Evolutionary conservation across 2,329 filamentous ascomycete genomes (phyloP).

Genomic region (Acarospora socialis): DNA sequence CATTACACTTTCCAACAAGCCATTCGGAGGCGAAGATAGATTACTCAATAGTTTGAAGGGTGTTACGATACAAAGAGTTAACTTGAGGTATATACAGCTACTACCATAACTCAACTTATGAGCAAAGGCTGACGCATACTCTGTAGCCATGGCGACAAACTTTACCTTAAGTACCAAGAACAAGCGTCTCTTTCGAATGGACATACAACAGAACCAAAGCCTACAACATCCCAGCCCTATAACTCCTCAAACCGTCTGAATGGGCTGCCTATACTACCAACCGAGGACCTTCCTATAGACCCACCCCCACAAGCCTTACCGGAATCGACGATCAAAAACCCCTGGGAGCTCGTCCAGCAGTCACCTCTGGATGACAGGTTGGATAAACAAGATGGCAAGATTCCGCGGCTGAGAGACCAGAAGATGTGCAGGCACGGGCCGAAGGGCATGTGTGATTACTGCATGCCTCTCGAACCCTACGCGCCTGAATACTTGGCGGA

Average conservation of each 20-base stretch:
- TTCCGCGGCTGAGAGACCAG: slow-evolving; percentile 54
- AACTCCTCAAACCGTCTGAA: slow-evolving; percentile 56
- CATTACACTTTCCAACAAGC: slow-evolving; percentile 45
- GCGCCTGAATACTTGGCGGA: slow-evolving; percentile 76
- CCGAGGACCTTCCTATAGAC: slow-evolving; percentile 52
- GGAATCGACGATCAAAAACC: slow-evolving; percentile 58
- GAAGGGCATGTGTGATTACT: slow-evolving; percentile 99
- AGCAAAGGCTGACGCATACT: not conserved
- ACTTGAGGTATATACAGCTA: slow-evolving; percentile 38
- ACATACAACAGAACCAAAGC: slow-evolving; percentile 19
- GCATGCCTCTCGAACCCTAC: slow-evolving; percentile 92
- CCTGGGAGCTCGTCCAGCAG: slow-evolving; percentile 86
- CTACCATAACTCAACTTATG: not conserved
- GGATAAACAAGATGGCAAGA: slow-evolving; percentile 84
- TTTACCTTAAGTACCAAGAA: slow-evolving; percentile 71
- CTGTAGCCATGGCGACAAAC: slow-evolving; percentile 69
- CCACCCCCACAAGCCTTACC: slow-evolving; percentile 42
- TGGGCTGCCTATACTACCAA: slow-evolving; percentile 56
- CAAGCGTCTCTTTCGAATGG: slow-evolving; percentile 38
- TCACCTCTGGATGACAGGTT: slow-evolving; percentile 74
- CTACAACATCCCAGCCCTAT: slow-evolving; percentile 14
- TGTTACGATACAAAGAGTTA: slow-evolving; percentile 42
- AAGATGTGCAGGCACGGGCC: slow-evolving; percentile 92
- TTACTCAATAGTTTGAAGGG: slow-evolving; percentile 37
- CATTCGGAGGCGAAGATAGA: slow-evolving; percentile 44